Base-by-base conservation (phyloP, 306 rosid genomes). In the Cucumis cinereus region DNA sequence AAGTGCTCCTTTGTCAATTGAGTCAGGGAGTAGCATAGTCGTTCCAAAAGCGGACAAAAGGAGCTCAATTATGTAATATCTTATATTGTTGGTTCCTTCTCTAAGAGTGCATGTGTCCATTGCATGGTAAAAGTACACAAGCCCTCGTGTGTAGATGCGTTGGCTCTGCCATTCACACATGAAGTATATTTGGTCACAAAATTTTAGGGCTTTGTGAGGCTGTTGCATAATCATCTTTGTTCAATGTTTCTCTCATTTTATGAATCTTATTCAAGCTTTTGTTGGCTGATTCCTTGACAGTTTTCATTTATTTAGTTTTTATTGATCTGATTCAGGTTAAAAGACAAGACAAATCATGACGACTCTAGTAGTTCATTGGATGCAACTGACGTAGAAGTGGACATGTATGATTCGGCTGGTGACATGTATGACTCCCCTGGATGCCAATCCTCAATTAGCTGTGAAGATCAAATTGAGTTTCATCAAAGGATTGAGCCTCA, bases 391-490 rank as follows among this genome's bases (percentile, higher is more conserved):
- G 74, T 74, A 79, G 77, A 71, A 80, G 87, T 72, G 74, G 89
- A 87, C 76, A 49, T 71, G 16, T 79, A 61, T 22, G 81, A 83
- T 72, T 78, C 74, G 75, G 67, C 75, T 80, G 83, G 71, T 75
- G 90, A 88, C 71, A 45, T 76, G 17, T 75, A 72, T 23, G 88
- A 78, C 79, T 83, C 86, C 67, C 87, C 95, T 75, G 96, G 87
- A 74, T 86, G 83, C 83, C 86, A 87, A 60, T 85, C 84, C 77
- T 82, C 85, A 71, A 62, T 69, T 79, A 80, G 87, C 76, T 75
- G 83, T 69, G 96, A 85, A 81, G 96, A 86, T 78, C 84, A 85
- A 82, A 62, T 78, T 69, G 88, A 84, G 78, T 79, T 80, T 26
- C 84, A 91, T 78, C 82, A 78, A 81, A 81, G 55, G 80, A 74